Evolutionary conservation across 208 protist genomes (phyloP), one percentile per base, ranked within the genome.

Genomic region (Lotmaria passim): DNA sequence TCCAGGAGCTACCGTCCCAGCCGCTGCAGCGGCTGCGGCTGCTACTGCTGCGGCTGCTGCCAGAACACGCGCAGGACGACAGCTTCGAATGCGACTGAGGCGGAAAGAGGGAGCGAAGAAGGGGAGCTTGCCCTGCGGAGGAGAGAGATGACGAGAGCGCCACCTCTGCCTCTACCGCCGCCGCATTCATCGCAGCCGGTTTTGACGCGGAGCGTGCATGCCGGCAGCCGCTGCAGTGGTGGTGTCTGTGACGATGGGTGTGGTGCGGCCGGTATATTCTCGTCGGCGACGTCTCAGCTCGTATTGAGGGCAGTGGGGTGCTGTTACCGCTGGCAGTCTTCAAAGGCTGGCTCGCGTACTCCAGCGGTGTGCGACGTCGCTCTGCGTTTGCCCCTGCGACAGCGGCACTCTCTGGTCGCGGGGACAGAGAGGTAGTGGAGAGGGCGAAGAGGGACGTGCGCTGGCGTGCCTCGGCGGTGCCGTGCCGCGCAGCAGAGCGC

Each of bases 1-100:
- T 46, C 60, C 60, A 66, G 5, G 57, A 48, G 41, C 43, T 63
- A 28, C 57, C 31, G 26, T 28, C 28, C 39, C 46, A 60, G 14
- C 31, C 34, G n/a, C 48, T 59, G 38, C 50, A 44, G n/a, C n/a
- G n/a, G n/a, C n/a, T n/a, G n/a, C n/a, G n/a, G n/a, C n/a, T n/a
- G n/a, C n/a, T n/a, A n/a, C n/a, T n/a, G n/a, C n/a, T n/a, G n/a
- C n/a, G n/a, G 36, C 51, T 55, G 39, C 69, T 56, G 34, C 28
- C 28, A 10, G 46, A 52, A 33, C 52, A 65, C 15, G 15, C n/a
- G n/a, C n/a, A 64, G 58, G 38, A 47, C 19, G 52, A 68, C 21
- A 24, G 24, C 43, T 15, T 12, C 19, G 33, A 48, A 34, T 44
- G 31, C 36, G 38, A 26, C 1, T 23, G 56, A 19, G 21, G 63